Evolutionary conservation across 805 yeast species (phyloP), one percentile per base, ranked within the genome.

Genomic region (Yarrowia deformans): DNA sequence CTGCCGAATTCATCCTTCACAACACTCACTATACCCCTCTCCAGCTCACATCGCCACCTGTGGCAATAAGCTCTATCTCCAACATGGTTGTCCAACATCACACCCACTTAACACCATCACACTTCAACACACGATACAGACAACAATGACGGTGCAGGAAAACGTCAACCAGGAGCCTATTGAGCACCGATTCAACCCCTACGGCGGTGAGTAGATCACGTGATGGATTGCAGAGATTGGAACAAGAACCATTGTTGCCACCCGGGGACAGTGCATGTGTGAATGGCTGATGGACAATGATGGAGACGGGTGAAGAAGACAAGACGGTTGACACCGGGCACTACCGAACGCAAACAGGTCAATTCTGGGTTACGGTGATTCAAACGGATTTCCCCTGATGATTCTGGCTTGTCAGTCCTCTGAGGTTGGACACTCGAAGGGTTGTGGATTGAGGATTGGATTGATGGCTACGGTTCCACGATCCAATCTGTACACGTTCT

Each of bases 101-200:
- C 35, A 35, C 35, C 18, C 46, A 3, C 29, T 16, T 34, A 32
- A 19, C 32, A 35, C 32, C 63, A 23, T 35, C 18, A 14, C 45
- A 13, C 45, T 16, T 10, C 54, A 35, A 16, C 12, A 23, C 61
- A 63, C 69, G 39, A 29, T 35, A 23, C n/a, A 10, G 29, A 8
- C 40, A 8, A 48, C 69, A 56, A 58, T 69, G 70, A 60, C 63
- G 42, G 49, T 45, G 40, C 68, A 52, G 48, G 63, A 60, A 45
- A 43, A 60, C 66, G 45, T 12, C 56, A 48, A 63, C 46, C 68
- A 63, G 14, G 76, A 60, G 63, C 97, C 97, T 70, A 92, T 93
- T 77, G 97, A 93, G 78, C 97, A 93, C 79, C 84, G 90, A 78
- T 93, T 93, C 82, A 92, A 93, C 77, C 98, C 98, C 46, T 93